Percentiles rank a stretch among this genome's conserved stretches.
Conservation (phyloP, 2,329 filamentous ascomycete species). For the Alternaria alternata region DNA sequence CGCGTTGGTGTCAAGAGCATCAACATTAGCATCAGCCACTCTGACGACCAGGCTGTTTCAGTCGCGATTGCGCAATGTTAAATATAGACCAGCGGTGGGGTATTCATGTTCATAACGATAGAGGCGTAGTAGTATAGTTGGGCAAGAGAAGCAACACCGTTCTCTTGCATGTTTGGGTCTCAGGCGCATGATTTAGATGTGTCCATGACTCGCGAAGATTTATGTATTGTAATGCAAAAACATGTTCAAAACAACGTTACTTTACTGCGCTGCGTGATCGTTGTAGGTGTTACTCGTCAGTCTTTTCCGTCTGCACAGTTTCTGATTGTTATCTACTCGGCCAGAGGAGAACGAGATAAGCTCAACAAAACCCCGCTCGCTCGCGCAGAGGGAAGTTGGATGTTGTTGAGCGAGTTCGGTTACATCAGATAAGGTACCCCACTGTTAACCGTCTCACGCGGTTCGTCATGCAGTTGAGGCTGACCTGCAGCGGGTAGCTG, state of each 20-base stretch:
- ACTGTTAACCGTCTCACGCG: neutral
- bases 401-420: neutral
- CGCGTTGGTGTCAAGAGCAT: slow-evolving; percentile 87
- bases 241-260: neutral
- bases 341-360: neutral
- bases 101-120: neutral
- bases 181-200: slow-evolving; percentile 4
- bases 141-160: neutral
- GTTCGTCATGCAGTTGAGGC: slow-evolving; percentile 8
- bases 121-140: slow-evolving; percentile 6
- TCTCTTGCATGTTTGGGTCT: slow-evolving; percentile 2
- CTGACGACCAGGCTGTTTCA: slow-evolving; percentile 90
- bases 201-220: slow-evolving; percentile 8
- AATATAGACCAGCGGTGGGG: neutral
- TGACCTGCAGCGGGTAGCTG: slow-evolving; percentile 16
- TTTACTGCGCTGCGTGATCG: neutral
- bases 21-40: slow-evolving; percentile 94
- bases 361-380: slow-evolving; percentile 5
- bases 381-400: neutral
- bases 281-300: neutral
- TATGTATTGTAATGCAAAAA: slow-evolving; percentile 16
- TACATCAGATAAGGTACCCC: neutral
- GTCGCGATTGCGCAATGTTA: slow-evolving; percentile 87
- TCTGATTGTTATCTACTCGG: neutral
- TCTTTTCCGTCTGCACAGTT: neutral